Base-by-base conservation (phyloP, 176 grass and related monocot species). In the Stipa capillata region DNA sequence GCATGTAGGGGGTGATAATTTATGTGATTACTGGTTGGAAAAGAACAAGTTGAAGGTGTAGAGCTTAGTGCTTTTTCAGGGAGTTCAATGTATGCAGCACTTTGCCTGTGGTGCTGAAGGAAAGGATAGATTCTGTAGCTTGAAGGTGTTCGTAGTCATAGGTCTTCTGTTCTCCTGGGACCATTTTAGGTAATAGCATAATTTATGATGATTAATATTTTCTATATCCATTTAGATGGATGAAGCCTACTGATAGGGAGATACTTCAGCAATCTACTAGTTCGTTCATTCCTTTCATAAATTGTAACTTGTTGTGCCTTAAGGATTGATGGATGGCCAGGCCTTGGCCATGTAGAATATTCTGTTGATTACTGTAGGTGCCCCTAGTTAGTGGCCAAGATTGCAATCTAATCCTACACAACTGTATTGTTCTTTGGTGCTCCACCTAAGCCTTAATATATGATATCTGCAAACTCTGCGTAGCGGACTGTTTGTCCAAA, bases 71-170 rank as follows among this genome's bases (percentile, higher is more conserved):
- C 60, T 79, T 79, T 66, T 78, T 81, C 53, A 77, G 33, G 37
- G 79, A 78, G 65, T 79, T 78, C 73, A 73, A 82, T 82, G 70
- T 82, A 72, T 83, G 33, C 72, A 72, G 12, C 65, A 43, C 75
- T 74, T 75, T 62, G 55, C 40, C 31, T 66, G 51, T 83, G 66
- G 72, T 54, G 25, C 65, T 82, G 33, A 21, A 78, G 31, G 43
- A 40, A 79, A 80, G 50, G 70, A 71, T 80, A 85, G 20, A 81
- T 89, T 89, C 63, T 80, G 50, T 54, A 80, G 60, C 66, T 60
- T 52, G 53, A 69, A 74, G 17, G 78, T 29, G 74, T 84, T 81
- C 52, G 16, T 80, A 36, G 59, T 65, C 61, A 69, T 88, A 84
- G 75, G 33, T 69, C 69, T 76, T 55, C 35, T 85, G n/a, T 89